Evolutionary conservation across 192 early-diverging fungal species (phyloP).

Genomic region (Coemansia guatemalensis): DNA sequence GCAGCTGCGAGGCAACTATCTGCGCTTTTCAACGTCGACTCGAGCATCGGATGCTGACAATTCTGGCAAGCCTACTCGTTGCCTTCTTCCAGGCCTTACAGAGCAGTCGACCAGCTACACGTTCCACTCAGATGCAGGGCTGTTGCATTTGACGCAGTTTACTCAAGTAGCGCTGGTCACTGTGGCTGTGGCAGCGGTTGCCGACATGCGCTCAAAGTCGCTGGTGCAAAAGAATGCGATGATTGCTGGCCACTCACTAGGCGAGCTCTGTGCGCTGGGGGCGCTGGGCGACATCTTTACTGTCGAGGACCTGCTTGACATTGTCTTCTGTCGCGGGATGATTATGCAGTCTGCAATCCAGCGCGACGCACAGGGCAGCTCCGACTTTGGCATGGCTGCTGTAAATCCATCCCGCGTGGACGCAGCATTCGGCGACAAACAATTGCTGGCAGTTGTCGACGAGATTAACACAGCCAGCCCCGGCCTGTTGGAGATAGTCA

Average conservation of each 20-base stretch:
- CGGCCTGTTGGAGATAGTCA: conserved; percentile 87
- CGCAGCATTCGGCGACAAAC: conserved; percentile 62
- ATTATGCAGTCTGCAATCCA: conserved; percentile 91
- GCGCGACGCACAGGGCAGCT: conserved; percentile 71
- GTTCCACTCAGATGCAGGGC: conserved; percentile 73
- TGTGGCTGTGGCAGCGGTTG: conserved; percentile 83
- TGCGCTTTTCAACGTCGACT: conserved; percentile 53
- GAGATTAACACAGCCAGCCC: conserved; percentile 69
- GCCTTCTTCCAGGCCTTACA: no score
- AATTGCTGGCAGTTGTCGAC: conserved; percentile 63
- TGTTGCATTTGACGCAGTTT: conserved; percentile 90
- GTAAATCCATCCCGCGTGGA: conserved; percentile 84
- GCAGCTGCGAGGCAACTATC: conserved; percentile 77
- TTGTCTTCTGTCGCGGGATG: conserved; percentile 92
- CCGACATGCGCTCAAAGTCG: conserved; percentile 81
- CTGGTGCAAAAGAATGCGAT: conserved; percentile 72
- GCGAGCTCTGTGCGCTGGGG: conserved; percentile 85
- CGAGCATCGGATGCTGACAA: conserved; percentile 53
- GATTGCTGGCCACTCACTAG: conserved; percentile 91
- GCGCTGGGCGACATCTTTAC: conserved; percentile 71
- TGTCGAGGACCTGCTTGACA: conserved; percentile 76
- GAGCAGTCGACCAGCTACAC: conserved; percentile 67
- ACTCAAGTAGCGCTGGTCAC: conserved; percentile 83
- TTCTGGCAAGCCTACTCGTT: conserved; percentile 45
- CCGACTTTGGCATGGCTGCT: conserved; percentile 92